A percentile compares a stretch with the other conserved stretches of the same genome.
These are phyloP conservation scores for Penicillium carneum DNA, from an alignment of 2,329 filamentous ascomycete species.

Conservation along the genomic window DNA sequence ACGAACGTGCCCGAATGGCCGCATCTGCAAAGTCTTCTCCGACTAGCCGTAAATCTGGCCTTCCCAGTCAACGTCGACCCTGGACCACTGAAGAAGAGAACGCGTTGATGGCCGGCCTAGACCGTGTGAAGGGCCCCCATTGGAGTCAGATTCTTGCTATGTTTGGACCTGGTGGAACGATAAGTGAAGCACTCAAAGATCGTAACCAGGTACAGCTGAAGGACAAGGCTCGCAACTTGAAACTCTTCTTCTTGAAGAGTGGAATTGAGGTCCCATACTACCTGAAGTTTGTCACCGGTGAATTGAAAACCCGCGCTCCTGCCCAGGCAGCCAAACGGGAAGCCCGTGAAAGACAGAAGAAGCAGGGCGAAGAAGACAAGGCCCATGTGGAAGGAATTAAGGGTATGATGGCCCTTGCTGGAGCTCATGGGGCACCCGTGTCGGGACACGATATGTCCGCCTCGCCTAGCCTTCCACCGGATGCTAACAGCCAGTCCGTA, in stretches of 20 bases:
- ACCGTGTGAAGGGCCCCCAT: constrained; percentile 86
- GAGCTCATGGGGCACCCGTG: constrained; percentile 49
- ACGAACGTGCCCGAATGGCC: constrained; percentile 64
- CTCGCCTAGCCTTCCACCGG: constrained; percentile 46
- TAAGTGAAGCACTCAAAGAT: constrained; percentile 84
- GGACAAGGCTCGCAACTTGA: constrained; percentile 88
- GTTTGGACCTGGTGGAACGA: constrained; percentile 79
- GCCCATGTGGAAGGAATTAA: constrained; percentile 57
- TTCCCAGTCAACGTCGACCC: constrained; percentile 71
- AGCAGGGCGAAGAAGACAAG: constrained; percentile 57
- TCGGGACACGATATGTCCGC: constrained; percentile 49
- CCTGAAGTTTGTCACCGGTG: constrained; percentile 84
- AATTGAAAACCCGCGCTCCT: constrained; percentile 83
- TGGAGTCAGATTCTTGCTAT: constrained; percentile 90
- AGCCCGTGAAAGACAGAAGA: constrained; percentile 56
- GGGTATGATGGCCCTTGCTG: constrained; percentile 57
- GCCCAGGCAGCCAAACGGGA: constrained; percentile 62
- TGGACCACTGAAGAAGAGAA: constrained; percentile 92
- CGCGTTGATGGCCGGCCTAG: constrained; percentile 85
- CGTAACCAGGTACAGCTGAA: constrained; percentile 90
- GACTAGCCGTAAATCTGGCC: constrained; percentile 59
- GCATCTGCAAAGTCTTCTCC: constrained; percentile 64
- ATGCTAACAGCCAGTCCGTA: constrained; percentile 41
- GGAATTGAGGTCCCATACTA: constrained; percentile 90
- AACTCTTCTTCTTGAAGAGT: constrained; percentile 89